A percentile compares a stretch with the other conserved stretches of the same genome.
phyloP scores from a whole-genome alignment of 257 asterid species.

The Solanum rostratum region DNA sequence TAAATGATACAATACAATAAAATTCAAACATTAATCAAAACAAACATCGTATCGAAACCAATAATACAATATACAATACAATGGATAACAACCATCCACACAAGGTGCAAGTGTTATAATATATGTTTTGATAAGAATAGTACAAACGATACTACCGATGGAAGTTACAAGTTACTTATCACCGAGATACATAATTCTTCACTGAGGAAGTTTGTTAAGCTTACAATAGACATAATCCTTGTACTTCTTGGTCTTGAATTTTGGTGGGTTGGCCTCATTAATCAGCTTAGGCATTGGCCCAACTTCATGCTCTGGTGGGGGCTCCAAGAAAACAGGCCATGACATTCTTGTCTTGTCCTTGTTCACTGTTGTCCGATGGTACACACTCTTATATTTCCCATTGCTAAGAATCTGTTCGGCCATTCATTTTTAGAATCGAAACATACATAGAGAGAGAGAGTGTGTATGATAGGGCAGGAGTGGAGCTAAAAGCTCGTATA shows the following conservation, averaged over 20 bases:
- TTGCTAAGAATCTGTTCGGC: constrained; percentile 53
- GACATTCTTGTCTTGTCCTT: constrained; percentile 69
- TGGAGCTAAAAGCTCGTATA: background rate
- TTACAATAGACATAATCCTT: constrained; percentile 61
- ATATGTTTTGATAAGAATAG: background rate
- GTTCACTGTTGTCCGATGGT: constrained; percentile 48
- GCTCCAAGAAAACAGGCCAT: constrained; percentile 80
- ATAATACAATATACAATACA: too few relatives aligned
- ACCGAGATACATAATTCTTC: background rate
- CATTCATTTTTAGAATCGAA: background rate
- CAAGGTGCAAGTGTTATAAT: too few relatives aligned
- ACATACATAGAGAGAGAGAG: background rate
- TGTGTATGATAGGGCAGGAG: background rate
- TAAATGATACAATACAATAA: too few relatives aligned
- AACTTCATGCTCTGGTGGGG: constrained; percentile 42
- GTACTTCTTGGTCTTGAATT: constrained; percentile 53
- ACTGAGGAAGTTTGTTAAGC: constrained; percentile 77
- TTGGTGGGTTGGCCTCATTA: constrained; percentile 26
- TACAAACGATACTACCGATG: background rate
- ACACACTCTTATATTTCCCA: constrained; percentile 56
- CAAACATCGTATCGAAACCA: too few relatives aligned
- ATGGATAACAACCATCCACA: too few relatives aligned
- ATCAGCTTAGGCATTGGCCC: constrained; percentile 54
- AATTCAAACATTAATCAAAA: too few relatives aligned
- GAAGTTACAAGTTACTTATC: background rate